phyloP scores from a whole-genome alignment of 2,329 filamentous ascomycete species.

The Calonectria hawksworthii region DNA sequence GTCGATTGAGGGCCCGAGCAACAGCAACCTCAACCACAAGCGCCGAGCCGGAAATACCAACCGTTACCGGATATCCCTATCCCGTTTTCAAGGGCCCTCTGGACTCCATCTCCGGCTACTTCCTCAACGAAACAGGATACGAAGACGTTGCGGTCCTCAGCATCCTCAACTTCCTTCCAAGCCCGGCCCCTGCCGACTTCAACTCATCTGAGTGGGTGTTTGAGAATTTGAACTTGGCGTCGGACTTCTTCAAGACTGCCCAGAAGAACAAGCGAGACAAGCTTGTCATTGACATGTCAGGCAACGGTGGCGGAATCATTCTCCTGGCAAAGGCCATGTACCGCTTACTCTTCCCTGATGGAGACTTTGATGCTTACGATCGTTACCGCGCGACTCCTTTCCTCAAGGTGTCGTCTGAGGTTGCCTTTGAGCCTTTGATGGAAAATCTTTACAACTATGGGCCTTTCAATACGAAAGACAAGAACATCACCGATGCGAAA shows the following conservation, averaged over 20 bases:
- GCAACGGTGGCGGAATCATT: conserved; percentile 71
- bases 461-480: background rate
- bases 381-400: background rate
- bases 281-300: conserved; percentile 74
- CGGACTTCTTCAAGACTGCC: conserved; percentile 9
- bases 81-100: background rate
- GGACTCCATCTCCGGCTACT: conserved; percentile 9
- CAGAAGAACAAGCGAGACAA: conserved; percentile 49
- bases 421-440: background rate
- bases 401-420: background rate
- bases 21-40: background rate
- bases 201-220: background rate
- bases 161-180: conserved; percentile 12
- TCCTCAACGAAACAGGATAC: conserved; percentile 20
- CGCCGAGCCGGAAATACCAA: background rate
- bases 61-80: conserved; percentile 1
- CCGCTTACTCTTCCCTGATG: conserved; percentile 52
- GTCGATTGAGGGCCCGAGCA: background rate
- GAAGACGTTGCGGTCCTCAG: conserved; percentile 12
- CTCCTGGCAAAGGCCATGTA: conserved; percentile 64
- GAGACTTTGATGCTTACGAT: background rate
- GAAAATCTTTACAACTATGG: background rate
- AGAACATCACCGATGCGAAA: background rate
- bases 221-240: background rate
- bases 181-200: conserved; percentile 4